Conservation (phyloP, 2,329 filamentous ascomycete genomes). For the Alternaria burnsii region DNA sequence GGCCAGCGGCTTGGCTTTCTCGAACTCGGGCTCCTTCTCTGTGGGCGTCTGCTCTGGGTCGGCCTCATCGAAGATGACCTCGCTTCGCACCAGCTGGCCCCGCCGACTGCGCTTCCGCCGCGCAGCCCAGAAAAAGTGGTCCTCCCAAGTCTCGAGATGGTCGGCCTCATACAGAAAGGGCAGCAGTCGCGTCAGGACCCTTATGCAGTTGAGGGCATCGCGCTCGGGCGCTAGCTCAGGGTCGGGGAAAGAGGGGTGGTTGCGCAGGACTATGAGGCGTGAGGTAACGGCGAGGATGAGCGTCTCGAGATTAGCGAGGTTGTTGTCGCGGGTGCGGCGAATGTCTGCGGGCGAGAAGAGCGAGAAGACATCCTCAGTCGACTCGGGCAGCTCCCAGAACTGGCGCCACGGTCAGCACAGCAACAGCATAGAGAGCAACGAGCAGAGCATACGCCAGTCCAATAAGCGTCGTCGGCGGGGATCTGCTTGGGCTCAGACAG, state of each 20-base stretch:
- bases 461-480: slow-evolving; percentile 87
- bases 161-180: slow-evolving; percentile 94
- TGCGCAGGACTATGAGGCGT: slow-evolving; percentile 80
- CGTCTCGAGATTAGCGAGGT: slow-evolving; percentile 88
- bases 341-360: slow-evolving; percentile 84
- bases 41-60: slow-evolving; percentile 58
- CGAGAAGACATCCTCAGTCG: slow-evolving; percentile 94
- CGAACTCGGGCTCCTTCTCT: slow-evolving; percentile 69
- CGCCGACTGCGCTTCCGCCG: slow-evolving; percentile 67
- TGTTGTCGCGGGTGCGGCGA: slow-evolving; percentile 83
- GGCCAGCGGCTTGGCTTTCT: slow-evolving; percentile 84
- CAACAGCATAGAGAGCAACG: slow-evolving; percentile 28
- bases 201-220: slow-evolving; percentile 94
- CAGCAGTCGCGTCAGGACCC: slow-evolving; percentile 86
- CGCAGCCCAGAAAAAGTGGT: slow-evolving; percentile 88
- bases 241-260: slow-evolving; percentile 91
- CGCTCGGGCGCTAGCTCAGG: slow-evolving; percentile 81
- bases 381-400: slow-evolving; percentile 98
- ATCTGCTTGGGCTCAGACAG: slow-evolving; percentile 92
- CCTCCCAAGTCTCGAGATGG: slow-evolving; percentile 82
- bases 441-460: slow-evolving; percentile 77
- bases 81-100: slow-evolving; percentile 61
- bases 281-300: slow-evolving; percentile 85
- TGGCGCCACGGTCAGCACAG: slow-evolving; percentile 50
- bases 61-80: slow-evolving; percentile 86